Evolutionary conservation across 2,329 filamentous ascomycete species (phyloP), one percentile per base, ranked within the genome.

Genomic region (Colletotrichum liaoningense): DNA sequence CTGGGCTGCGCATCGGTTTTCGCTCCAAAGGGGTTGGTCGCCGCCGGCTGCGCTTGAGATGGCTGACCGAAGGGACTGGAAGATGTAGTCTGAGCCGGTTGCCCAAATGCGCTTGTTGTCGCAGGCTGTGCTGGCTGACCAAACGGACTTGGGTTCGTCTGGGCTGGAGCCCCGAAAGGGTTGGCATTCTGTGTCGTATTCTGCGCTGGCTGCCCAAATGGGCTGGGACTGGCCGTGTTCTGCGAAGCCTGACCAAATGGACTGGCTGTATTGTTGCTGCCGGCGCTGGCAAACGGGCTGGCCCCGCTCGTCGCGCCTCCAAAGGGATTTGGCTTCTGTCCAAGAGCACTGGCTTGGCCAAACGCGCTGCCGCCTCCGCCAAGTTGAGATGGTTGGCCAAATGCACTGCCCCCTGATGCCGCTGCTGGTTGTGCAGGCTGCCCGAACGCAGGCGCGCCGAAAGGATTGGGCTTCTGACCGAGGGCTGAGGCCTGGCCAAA

Each of bases 301-400:
- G 75, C 49, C 6, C 63, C 67, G 65, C 58, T 79, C 9, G 77
- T 54, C 73, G 56, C 70, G 9, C 76, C 79, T 9, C 74, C 83
- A 66, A 86, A 86, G 3, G 83, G 82, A 65, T 81, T 86, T 9
- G 81, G 76, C 49, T 82, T 82, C 66, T 81, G 79, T 3, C 83
- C 83, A 42, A 84, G 76, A 42, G 82, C 78, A 46, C 79, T 80
- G 1, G 81, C 75, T 64, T 84, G 85, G 6, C 83, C 81, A 74
- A 88, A 86, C 1, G 77, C 77, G 28, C 77, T 75, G 28, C 69
- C 55, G 5, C 42, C 49, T 9, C 55, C 52, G 12, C 49, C 63
- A 11, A 70, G 59, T 52, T 73, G 63, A 16, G 67, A 64, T 6
- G 77, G 46, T 59, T 84, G 84, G 5, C 82, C 81, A 73, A 88